These are phyloP conservation scores for Talaromyces ruber DNA, from an alignment of 495 filamentous ascomycete species.

Conservation along the genomic window DNA sequence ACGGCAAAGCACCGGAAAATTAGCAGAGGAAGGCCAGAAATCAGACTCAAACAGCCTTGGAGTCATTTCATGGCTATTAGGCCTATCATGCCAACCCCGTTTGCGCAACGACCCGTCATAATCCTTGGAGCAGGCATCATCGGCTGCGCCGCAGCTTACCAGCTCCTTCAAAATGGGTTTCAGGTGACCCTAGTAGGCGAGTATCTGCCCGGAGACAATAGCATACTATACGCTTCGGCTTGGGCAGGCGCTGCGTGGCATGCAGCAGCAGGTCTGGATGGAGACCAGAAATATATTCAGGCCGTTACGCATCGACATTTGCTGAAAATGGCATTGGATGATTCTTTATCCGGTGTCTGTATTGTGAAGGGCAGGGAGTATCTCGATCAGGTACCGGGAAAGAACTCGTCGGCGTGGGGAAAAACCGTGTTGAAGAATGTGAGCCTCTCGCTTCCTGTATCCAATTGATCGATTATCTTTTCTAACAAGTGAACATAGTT, in stretches of 20 bases:
- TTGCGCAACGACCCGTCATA: conserved; percentile 29
- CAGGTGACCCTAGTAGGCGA: conserved; percentile 31
- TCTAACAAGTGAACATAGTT: conserved; percentile 19
- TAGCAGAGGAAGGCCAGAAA: too few species aligned
- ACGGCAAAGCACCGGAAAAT: not conserved
- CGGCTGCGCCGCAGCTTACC: conserved; percentile 31
- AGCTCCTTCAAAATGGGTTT: conserved; percentile 29
- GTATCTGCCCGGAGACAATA: conserved; percentile 32
- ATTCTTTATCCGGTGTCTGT: conserved; percentile 27
- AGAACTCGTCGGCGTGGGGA: conserved; percentile 31
- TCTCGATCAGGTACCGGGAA: conserved; percentile 25
- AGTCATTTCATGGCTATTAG: not conserved
- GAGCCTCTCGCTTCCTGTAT: not conserved
- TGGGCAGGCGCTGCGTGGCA: conserved; percentile 41
- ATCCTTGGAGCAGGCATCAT: conserved; percentile 37
- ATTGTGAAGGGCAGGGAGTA: conserved; percentile 30
- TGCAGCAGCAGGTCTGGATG: conserved; percentile 29
- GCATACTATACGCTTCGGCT: conserved; percentile 34
- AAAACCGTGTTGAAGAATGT: conserved; percentile 31
- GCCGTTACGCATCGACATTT: conserved; percentile 30
- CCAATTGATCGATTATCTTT: not conserved
- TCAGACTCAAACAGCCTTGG: too few species aligned
- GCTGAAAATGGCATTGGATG: conserved; percentile 29
- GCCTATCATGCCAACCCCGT: conserved; percentile 12
- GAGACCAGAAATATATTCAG: conserved; percentile 31